A percentile compares a stretch with the other conserved stretches of the same genome.
These are phyloP conservation scores for Vaccinium corymbosum DNA, from an alignment of 148 eudicot genomes.

Conservation along the genomic window DNA sequence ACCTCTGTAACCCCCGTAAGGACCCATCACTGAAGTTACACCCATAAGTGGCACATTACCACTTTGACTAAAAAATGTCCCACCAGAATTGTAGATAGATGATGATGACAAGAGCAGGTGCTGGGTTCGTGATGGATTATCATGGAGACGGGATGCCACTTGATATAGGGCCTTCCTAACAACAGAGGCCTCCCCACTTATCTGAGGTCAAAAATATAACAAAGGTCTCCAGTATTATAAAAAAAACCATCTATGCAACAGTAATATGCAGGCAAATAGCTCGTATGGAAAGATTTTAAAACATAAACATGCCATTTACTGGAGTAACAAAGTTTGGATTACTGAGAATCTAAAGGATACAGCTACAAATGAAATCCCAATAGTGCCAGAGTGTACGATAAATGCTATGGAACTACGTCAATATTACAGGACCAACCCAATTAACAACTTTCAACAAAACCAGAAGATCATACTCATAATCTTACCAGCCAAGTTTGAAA, in stretches of 20 bases:
- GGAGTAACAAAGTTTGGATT: not conserved
- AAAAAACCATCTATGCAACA: not conserved
- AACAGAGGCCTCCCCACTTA: constrained; percentile 62
- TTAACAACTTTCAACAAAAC: not conserved
- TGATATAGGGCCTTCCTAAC: constrained; percentile 75
- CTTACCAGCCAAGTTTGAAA: constrained; percentile 6
- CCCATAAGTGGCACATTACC: constrained; percentile 53
- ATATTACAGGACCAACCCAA: not conserved
- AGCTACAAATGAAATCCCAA: not conserved
- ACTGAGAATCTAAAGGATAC: not conserved
- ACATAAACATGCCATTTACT: not conserved
- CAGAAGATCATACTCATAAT: not conserved
- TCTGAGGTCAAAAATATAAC: constrained; percentile 29
- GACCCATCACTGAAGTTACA: constrained; percentile 52
- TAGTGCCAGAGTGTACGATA: not conserved
- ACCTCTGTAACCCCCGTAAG: constrained; percentile 63
- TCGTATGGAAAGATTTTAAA: not conserved
- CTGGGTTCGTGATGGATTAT: constrained; percentile 88
- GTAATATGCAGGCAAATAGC: not conserved
- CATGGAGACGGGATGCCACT: constrained; percentile 83
- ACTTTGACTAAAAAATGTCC: constrained; percentile 46
- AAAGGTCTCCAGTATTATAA: constrained; percentile 1
- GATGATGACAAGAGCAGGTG: constrained; percentile 61
- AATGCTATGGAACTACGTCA: not conserved
- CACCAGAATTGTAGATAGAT: constrained; percentile 58